Evolutionary conservation across 2,329 filamentous ascomycete genomes (phyloP).

Genomic region (Taxawa tesnikishii): DNA sequence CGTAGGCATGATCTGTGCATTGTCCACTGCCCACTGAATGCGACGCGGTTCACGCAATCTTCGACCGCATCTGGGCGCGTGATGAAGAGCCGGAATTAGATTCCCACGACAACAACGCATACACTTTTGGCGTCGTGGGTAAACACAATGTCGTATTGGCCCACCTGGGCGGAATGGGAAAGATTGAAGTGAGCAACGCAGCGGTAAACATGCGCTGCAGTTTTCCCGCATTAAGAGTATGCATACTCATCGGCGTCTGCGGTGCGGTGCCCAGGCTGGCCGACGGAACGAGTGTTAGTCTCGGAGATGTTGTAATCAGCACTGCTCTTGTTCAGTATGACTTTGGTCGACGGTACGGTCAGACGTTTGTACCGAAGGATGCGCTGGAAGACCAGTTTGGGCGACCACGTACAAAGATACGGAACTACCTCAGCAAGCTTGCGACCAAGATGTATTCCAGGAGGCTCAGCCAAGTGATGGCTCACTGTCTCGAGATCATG

Average conservation of each 20-base stretch:
- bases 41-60: conserved; percentile 9
- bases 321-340: conserved; percentile 16
- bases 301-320: conserved; percentile 22
- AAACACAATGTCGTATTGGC: conserved; percentile 11
- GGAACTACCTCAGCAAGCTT: conserved; percentile 10
- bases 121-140: conserved; percentile 11
- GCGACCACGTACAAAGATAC: conserved; percentile 11
- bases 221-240: conserved; percentile 10
- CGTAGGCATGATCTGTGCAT: conserved; percentile 12
- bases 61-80: conserved; percentile 7
- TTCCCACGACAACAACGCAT: conserved; percentile 10
- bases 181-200: conserved; percentile 5
- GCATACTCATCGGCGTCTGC: conserved; percentile 13
- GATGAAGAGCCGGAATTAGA: conserved; percentile 7
- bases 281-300: conserved; percentile 4
- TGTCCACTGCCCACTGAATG: conserved; percentile 9
- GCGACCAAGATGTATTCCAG: conserved; percentile 5
- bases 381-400: conserved; percentile 10
- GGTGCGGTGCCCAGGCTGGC: conserved; percentile 7
- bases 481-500: too few species aligned
- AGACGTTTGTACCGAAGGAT: conserved; percentile 12
- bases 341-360: conserved; percentile 15
- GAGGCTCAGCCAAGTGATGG: too few species aligned
- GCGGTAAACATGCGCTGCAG: conserved; percentile 9
- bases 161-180: conserved; percentile 8